Base-by-base conservation (phyloP, 768 basidiomycete genomes). In the Trametes maxima region DNA sequence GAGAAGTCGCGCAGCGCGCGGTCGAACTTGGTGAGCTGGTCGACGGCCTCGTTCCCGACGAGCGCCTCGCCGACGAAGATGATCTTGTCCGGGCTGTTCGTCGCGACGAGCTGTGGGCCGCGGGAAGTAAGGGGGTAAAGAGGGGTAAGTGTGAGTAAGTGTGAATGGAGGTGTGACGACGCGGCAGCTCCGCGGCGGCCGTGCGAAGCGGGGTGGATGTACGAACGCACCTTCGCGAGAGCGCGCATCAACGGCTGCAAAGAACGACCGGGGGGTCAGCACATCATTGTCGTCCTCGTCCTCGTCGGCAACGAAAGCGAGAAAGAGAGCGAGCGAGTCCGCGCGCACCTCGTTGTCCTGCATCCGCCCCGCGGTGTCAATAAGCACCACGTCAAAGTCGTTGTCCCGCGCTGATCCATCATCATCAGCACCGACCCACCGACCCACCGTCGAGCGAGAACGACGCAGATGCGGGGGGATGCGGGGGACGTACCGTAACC, bases 291-390 rank as follows among this genome's bases (percentile, higher is more conserved):
- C 19, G 21, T 17, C 28, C 3, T 21, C 6, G 4, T n/a, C 33
- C 16, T 16, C 6, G 16, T 8, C 19, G 45, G n/a, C n/a, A n/a
- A n/a, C n/a, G n/a, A n/a, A n/a, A n/a, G n/a, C n/a, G n/a, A n/a
- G n/a, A n/a, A n/a, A n/a, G 54, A 43, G 35, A 8, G 21, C 14
- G 19, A 33, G 43, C 42, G 43, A 25, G 21, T 24, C 24, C 33
- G 25, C 11, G 49, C 81, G 35, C 68, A 92, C 92, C 85, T 98
- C 97, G 73, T 98, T 99, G 74, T 98, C 97, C 74, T 99, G 97
- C 97, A 98, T 98, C 55, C 96, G 84, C 1, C 97, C 97, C 19
- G 97, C 97, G 1, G 97, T 98, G 73, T 99, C 97, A 68, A 99
- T 94, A 46, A 99, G 80, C 6, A 99, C 96, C 22, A 98, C 95